phyloP scores from a whole-genome alignment of 208 protist species.

The Herpetomonas tarakana region DNA sequence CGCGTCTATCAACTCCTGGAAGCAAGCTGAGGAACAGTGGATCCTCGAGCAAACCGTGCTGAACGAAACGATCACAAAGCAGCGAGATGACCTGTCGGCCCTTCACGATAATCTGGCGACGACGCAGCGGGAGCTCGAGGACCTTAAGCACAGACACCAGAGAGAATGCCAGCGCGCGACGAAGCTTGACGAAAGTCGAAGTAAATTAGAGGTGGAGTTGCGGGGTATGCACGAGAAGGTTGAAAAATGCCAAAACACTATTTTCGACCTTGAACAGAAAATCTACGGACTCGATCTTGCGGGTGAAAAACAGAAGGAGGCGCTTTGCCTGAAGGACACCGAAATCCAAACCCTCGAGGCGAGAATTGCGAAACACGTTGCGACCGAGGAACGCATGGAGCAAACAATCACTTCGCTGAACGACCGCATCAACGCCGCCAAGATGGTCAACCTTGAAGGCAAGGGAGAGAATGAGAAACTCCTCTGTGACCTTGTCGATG shows the following conservation, averaged over 20 bases:
- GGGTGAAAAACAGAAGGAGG: slow-evolving; percentile 60
- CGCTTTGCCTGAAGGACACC: slow-evolving; percentile 62
- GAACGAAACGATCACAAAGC: slow-evolving; percentile 32
- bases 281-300: slow-evolving; percentile 68
- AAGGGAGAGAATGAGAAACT: slow-evolving; percentile 61
- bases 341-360: slow-evolving; percentile 61
- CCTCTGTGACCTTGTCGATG: slow-evolving; percentile 51
- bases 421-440: slow-evolving; percentile 64
- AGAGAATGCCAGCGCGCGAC: slow-evolving; percentile 27
- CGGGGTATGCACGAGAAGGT: slow-evolving; percentile 30
- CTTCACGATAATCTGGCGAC: slow-evolving; percentile 16
- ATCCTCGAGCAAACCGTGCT: slow-evolving; percentile 50
- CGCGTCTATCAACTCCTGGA: slow-evolving; percentile 69
- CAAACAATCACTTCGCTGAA: slow-evolving; percentile 64
- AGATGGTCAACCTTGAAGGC: slow-evolving; percentile 61
- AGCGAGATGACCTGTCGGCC: slow-evolving; percentile 8
- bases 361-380: slow-evolving; percentile 32
- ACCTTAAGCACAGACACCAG: slow-evolving; percentile 28
- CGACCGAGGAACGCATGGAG: slow-evolving; percentile 63
- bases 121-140: slow-evolving; percentile 5
- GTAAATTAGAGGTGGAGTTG: slow-evolving; percentile 34
- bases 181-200: slow-evolving; percentile 21
- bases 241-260: slow-evolving; percentile 56
- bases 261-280: slow-evolving; percentile 62
- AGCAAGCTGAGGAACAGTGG: slow-evolving; percentile 74